Evolutionary conservation across 345 rosid species (phyloP).

Genomic region (Fremontodendron californicum): DNA sequence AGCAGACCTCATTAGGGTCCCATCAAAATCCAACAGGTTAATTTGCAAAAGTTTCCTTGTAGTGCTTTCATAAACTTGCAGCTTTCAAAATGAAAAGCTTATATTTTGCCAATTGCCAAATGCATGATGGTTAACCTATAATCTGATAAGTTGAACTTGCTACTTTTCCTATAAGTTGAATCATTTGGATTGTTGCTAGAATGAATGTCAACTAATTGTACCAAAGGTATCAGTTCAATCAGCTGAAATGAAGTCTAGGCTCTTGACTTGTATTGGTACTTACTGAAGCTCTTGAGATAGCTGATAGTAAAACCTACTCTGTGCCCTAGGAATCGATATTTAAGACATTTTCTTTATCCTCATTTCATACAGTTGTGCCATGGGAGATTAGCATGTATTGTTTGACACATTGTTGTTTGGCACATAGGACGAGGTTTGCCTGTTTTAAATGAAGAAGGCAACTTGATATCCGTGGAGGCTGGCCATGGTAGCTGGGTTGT

Average conservation of each 20-base stretch:
- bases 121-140: conserved; percentile 1
- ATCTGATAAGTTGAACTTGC: not conserved
- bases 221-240: not conserved
- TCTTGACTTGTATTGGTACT: not conserved
- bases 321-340: not conserved
- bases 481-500: conserved; percentile 55
- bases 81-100: not conserved
- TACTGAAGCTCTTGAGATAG: not conserved
- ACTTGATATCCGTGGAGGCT: conserved; percentile 48
- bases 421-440: conserved; percentile 75
- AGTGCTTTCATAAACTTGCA: conserved; percentile 1
- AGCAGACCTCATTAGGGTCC: conserved; percentile 58
- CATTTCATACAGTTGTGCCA: not conserved
- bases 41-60: conserved; percentile 1
- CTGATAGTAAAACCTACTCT: not conserved
- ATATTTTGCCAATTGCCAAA: not conserved
- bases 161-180: not conserved
- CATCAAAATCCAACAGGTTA: conserved; percentile 60
- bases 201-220: not conserved
- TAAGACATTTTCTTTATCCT: not conserved
- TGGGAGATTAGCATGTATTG: conserved; percentile 9
- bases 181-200: not conserved
- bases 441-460: conserved; percentile 82
- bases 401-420: not conserved
- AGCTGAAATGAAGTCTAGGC: not conserved